Percentiles rank a stretch among this genome's conserved stretches.
Evolutionary conservation across 441 rosid species (phyloP).

Genomic region (Viola pubescens): DNA sequence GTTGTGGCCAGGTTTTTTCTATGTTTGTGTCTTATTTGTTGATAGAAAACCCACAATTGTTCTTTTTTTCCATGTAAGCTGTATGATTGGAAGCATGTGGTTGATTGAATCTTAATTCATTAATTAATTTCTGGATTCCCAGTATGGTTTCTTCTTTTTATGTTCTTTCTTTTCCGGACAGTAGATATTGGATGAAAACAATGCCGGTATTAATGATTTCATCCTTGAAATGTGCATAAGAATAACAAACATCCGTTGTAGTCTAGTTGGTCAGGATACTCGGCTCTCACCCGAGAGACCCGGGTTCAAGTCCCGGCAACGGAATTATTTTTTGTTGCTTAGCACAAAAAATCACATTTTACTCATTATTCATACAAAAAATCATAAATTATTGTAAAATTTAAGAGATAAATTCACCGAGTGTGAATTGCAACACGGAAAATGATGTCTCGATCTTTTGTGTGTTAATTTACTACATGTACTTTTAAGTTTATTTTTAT

Average conservation of each 20-base stretch:
- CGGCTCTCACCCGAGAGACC: slow-evolving; percentile 96
- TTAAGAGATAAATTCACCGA: background rate
- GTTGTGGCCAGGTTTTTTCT: background rate
- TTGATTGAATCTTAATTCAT: background rate
- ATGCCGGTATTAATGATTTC: too few species aligned
- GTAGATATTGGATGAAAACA: background rate
- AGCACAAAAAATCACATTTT: too few species aligned
- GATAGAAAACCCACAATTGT: too few species aligned
- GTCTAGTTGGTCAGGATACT: slow-evolving; percentile 43
- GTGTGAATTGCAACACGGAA: background rate
- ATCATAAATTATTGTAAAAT: too few species aligned
- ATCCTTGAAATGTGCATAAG: too few species aligned
- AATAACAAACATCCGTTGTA: background rate
- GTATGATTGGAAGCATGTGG: background rate
- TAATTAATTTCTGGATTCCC: background rate
- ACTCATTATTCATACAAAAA: too few species aligned
- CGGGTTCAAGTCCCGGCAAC: slow-evolving; percentile 25
- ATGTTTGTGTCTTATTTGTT: background rate
- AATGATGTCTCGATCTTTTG: too few species aligned
- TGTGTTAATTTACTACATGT: too few species aligned
- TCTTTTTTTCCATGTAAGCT: background rate
- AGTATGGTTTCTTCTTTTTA: background rate
- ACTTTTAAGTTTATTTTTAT: too few species aligned
- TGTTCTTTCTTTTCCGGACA: background rate
- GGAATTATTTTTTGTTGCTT: background rate